Evolutionary conservation across 2,329 filamentous ascomycete genomes (phyloP).

Genomic region (Aspergillus sojae): DNA sequence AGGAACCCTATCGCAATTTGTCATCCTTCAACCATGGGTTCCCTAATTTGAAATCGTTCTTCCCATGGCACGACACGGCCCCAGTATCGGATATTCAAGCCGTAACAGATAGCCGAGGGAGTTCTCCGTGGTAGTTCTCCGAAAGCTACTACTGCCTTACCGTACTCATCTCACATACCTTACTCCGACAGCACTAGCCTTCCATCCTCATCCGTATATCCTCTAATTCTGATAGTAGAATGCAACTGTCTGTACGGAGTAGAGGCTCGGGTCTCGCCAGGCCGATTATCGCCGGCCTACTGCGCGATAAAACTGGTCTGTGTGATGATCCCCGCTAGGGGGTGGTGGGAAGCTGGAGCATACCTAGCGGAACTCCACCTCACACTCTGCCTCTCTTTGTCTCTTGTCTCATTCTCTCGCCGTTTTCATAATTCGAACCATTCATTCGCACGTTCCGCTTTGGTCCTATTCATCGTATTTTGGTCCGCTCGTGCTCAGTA

Average conservation of each 20-base stretch:
- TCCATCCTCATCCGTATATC: background rate
- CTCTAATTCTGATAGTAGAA: background rate
- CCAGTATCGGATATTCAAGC: background rate
- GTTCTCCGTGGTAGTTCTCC: background rate
- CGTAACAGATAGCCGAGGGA: background rate
- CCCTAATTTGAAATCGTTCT: conserved; percentile 11
- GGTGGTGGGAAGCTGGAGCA: too few relatives aligned
- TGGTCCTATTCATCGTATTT: background rate
- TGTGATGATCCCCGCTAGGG: background rate
- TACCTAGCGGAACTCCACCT: too few relatives aligned
- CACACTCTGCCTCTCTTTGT: too few relatives aligned
- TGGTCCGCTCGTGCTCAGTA: background rate
- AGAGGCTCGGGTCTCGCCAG: background rate
- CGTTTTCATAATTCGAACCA: background rate
- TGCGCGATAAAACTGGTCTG: background rate
- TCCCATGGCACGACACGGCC: background rate
- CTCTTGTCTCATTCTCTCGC: too few relatives aligned
- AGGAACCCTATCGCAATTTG: background rate
- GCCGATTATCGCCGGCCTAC: background rate
- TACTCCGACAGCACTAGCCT: background rate
- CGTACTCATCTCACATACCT: background rate
- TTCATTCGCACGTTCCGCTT: background rate
- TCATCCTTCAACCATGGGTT: conserved; percentile 11
- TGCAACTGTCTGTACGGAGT: background rate
- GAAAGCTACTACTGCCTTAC: background rate